Base-by-base conservation (phyloP, 176 grass and related monocot species). In the Avena insularis region DNA sequence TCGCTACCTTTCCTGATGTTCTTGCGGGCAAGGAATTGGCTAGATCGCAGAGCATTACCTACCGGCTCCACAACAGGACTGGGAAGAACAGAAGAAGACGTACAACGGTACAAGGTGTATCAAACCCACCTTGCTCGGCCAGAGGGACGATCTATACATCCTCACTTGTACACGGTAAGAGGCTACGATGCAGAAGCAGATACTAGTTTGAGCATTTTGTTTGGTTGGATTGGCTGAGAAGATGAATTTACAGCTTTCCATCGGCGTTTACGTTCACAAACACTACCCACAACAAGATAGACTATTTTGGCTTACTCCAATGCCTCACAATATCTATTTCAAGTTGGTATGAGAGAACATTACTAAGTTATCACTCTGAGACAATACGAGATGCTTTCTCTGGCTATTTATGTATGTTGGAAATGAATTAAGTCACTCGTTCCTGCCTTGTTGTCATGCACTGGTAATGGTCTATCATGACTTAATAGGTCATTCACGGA, bases 241-340 rank as follows among this genome's bases (percentile, higher is more conserved):
- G 5, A 8, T 0, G 29, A 0, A 4, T 66, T 16, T 6, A 9
- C 2, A 66, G 5, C 12, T 6, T 14, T 4, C 3, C 0, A 0
- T 31, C 4, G 13, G 27, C 5, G 0, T 14, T 14, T 65, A 7
- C 0, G 0, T 1, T 66, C 27, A 3, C 5, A 31, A 33, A 33
- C 4, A 15, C 12, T 7, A 15, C 3, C 1, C 0, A 0, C 0
- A 12, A 66, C 12, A 3, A 1, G 13, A 33, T 40, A 20, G 16
- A 9, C 8, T 40, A 3, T 20, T 70, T 70, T 70, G 66, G 67
- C 3, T 70, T 70, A 16, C 31, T 68, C 31, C 64, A 68, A 68
- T 68, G 4, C 0, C 64, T 68, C 31, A 68, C 0, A 68, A 36
- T 8, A 36, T 68, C 36, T 29, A 9, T 68, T 68, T 68, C 13